Percentiles rank a stretch among this genome's conserved stretches.
These are phyloP conservation scores for Leptodontidium sp. DNA, from an alignment of 2,329 filamentous ascomycete species.

Conservation along the genomic window DNA sequence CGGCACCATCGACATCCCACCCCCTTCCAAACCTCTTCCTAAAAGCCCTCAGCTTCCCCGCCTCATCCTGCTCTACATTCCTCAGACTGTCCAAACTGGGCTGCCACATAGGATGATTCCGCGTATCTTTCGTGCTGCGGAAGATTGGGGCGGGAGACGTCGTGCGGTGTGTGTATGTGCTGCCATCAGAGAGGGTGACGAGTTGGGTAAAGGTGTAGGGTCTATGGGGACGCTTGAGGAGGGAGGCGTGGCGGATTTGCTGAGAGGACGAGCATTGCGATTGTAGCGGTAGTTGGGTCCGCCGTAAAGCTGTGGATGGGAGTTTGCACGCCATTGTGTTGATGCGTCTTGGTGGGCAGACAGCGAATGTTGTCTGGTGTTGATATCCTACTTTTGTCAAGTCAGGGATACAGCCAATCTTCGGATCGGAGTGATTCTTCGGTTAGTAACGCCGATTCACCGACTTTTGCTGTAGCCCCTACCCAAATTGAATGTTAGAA, in stretches of 20 bases:
- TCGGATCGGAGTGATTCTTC: no score
- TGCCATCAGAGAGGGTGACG: slow-evolving; percentile 89
- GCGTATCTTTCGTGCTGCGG: slow-evolving; percentile 77
- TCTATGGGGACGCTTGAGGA: slow-evolving; percentile 85
- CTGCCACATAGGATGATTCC: slow-evolving; percentile 93
- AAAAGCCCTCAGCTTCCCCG: slow-evolving; percentile 87
- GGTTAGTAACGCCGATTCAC: no score
- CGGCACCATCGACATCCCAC: slow-evolving; percentile 70
- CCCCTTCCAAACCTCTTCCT: slow-evolving; percentile 82
- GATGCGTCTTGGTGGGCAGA: neutral
- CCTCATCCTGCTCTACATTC: slow-evolving; percentile 95
- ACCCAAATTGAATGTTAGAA: no score
- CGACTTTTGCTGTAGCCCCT: no score
- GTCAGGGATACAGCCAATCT: no score
- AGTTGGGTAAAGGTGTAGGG: slow-evolving; percentile 98
- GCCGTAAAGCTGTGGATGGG: slow-evolving; percentile 32
- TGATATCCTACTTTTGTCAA: neutral
- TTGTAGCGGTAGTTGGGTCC: slow-evolving; percentile 71
- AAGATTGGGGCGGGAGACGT: slow-evolving; percentile 72
- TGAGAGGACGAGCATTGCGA: slow-evolving; percentile 9
- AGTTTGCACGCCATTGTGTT: slow-evolving; percentile 26
- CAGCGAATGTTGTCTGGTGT: neutral
- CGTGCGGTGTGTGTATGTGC: slow-evolving; percentile 81
- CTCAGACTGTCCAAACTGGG: slow-evolving; percentile 80
- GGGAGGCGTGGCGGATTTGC: slow-evolving; percentile 74